These are phyloP conservation scores for Pascua sp. DNA, from an alignment of 1,284 basidiomycete genomes.

Conservation along the genomic window DNA sequence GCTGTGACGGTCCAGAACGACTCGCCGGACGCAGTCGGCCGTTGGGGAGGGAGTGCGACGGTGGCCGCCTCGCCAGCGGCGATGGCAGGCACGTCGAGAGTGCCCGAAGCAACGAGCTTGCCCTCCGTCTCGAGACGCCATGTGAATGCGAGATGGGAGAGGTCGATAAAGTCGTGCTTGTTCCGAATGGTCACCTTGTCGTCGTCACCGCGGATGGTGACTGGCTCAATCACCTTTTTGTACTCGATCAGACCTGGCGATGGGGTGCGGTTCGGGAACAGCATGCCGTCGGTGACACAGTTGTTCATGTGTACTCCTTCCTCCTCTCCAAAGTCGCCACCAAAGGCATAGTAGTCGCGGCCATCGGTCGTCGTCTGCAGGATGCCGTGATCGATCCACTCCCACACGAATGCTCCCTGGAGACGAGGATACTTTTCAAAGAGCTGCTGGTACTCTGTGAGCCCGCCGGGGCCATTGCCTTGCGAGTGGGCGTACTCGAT, in stretches of 20 bases:
- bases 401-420: slow-evolving; percentile 31
- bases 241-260: slow-evolving; percentile 20
- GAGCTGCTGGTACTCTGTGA: slow-evolving; percentile 23
- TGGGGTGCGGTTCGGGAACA: slow-evolving; percentile 26
- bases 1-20: slow-evolving; percentile 11
- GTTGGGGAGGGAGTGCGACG: slow-evolving; percentile 1
- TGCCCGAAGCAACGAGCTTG: slow-evolving; percentile 4
- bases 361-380: slow-evolving; percentile 9
- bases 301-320: slow-evolving; percentile 20
- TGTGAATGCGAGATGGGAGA: slow-evolving; percentile 9
- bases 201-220: slow-evolving; percentile 3
- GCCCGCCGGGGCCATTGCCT: slow-evolving; percentile 27
- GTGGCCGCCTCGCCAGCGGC: background rate
- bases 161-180: slow-evolving; percentile 17
- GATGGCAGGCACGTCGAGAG: slow-evolving; percentile 5
- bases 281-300: slow-evolving; percentile 25
- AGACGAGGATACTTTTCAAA: slow-evolving; percentile 22
- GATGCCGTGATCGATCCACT: slow-evolving; percentile 35
- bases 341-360: slow-evolving; percentile 19
- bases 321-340: slow-evolving; percentile 31
- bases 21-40: background rate
- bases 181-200: slow-evolving; percentile 3
- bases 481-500: slow-evolving; percentile 27
- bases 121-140: slow-evolving; percentile 20
- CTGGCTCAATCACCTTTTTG: slow-evolving; percentile 21